These are phyloP conservation scores for Secale cereale DNA, from an alignment of 176 grass and related monocot genomes.

Conservation along the genomic window DNA sequence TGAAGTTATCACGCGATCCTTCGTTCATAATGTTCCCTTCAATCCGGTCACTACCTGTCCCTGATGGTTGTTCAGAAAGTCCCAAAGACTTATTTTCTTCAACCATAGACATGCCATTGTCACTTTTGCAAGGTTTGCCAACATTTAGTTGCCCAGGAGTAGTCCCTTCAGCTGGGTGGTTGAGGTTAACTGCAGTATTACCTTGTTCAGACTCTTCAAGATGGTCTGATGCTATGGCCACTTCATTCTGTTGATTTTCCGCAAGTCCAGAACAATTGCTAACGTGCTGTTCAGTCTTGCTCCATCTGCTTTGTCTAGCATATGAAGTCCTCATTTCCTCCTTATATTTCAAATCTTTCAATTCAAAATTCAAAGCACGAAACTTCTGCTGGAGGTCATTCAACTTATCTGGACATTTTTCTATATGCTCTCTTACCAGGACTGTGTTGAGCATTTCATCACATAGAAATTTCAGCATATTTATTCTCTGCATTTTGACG, in stretches of 20 bases:
- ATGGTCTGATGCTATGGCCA: constrained; percentile 20
- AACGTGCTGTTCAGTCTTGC: constrained; percentile 46
- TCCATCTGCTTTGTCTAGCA: constrained; percentile 47
- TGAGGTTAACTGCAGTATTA: constrained; percentile 47
- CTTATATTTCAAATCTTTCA: constrained; percentile 79
- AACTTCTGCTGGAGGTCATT: constrained; percentile 88
- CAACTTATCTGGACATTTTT: constrained; percentile 81
- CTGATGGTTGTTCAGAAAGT: constrained; percentile 30
- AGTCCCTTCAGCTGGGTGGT: constrained; percentile 36
- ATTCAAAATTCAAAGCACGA: constrained; percentile 54
- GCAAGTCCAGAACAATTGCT: constrained; percentile 26
- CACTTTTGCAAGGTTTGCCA: constrained; percentile 20
- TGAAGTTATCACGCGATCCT: constrained; percentile 26
- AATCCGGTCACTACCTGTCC: constrained; percentile 21
- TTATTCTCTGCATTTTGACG: constrained; percentile 67
- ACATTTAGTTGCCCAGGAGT: constrained; percentile 20
- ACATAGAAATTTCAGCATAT: constrained; percentile 92
- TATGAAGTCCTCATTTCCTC: constrained; percentile 44
- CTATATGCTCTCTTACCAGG: constrained; percentile 85
- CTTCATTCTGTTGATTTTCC: constrained; percentile 40
- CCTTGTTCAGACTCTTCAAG: constrained; percentile 37
- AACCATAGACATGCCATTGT: constrained; percentile 21
- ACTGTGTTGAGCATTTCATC: constrained; percentile 88
- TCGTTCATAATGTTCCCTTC: constrained; percentile 23
- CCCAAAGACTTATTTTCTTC: constrained; percentile 41